These are phyloP conservation scores for Meripilus lineatus DNA, from an alignment of 1,284 basidiomycete genomes.

Conservation along the genomic window DNA sequence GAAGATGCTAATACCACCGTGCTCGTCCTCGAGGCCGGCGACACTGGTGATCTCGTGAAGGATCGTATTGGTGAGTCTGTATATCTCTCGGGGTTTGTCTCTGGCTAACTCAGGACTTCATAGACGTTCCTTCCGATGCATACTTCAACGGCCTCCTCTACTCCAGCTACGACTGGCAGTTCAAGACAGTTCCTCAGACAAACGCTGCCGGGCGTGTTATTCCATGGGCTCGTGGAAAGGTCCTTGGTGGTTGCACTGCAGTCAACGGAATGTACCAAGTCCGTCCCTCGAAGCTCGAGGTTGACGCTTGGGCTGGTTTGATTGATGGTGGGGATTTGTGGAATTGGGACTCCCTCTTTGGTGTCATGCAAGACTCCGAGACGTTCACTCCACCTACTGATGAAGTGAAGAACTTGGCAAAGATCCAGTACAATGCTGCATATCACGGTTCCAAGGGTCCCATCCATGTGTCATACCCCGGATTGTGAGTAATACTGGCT, in stretches of 20 bases:
- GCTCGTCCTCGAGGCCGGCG: slow-evolving; percentile 70
- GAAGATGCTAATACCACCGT: slow-evolving; percentile 67
- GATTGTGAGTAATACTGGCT: slow-evolving; percentile 37
- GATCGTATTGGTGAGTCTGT: slow-evolving; percentile 31
- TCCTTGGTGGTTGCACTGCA: slow-evolving; percentile 67
- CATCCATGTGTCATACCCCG: slow-evolving; percentile 45
- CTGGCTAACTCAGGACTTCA: not conserved
- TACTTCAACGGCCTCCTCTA: slow-evolving; percentile 47
- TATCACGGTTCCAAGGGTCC: slow-evolving; percentile 43
- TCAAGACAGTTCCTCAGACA: slow-evolving; percentile 48
- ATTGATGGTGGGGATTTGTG: slow-evolving; percentile 36
- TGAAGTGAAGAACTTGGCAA: slow-evolving; percentile 29
- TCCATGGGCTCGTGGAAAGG: slow-evolving; percentile 60
- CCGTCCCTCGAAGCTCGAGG: slow-evolving; percentile 46
- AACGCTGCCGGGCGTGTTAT: slow-evolving; percentile 33
- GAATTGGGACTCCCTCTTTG: slow-evolving; percentile 51
- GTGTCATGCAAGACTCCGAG: slow-evolving; percentile 50
- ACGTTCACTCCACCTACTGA: slow-evolving; percentile 36
- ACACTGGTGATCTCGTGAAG: slow-evolving; percentile 46
- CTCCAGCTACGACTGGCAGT: slow-evolving; percentile 60
- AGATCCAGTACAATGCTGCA: slow-evolving; percentile 35
- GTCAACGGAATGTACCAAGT: slow-evolving; percentile 72
- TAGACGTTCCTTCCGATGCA: slow-evolving; percentile 46
- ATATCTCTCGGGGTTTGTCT: not conserved
- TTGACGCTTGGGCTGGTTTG: slow-evolving; percentile 50